Base-by-base conservation (phyloP, 2,329 filamentous ascomycete species). In the Sclerotinia sclerotiorum region DNA sequence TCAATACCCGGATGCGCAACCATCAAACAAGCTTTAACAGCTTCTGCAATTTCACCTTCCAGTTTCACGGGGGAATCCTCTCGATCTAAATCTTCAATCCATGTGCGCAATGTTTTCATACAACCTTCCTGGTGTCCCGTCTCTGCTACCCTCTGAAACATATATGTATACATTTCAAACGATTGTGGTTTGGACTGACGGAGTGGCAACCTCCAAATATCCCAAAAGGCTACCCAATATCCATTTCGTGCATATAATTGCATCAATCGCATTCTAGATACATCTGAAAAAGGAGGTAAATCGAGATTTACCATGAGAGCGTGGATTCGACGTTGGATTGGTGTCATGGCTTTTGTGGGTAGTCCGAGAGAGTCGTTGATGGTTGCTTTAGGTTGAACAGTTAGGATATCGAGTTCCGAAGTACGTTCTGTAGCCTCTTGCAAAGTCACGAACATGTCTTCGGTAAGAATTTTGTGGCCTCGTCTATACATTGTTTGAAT, bases 151-250 rank as follows among this genome's bases (percentile, higher is more conserved):
- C 80, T 75, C 19, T 76, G 72, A 74, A 86, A 89, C 35, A 88
- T 79, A 46, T 83, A 78, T 4, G 79, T 77, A 74, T 91, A 92
- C 71, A 89, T 80, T 21, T 76, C 75, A n/a, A 79, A 74, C 0
- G 84, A 83, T 27, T 88, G 84, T 1, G 80, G 73, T 11, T 77
- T 75, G 51, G 82, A 78, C 72, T 84, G 82, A 52, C 84, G 80
- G 19, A 87, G 79, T 5, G 86, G 82, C 68, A 83, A 81, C 67
- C 83, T 82, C 82, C 89, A 91, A 13, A 82, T 75, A 27, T 85
- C 81, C 87, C 87, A 90, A 73, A 91, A 87, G 7, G 80, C 79
- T 21, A 82, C 76, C 82, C 86, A 89, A 71, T 87, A 79, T 24
- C 76, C 74, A 69, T 81, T 80, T 27, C 73, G 71, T 6, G 84